phyloP scores from a whole-genome alignment of 192 early-diverging fungal species.

The Podila epicladia region DNA sequence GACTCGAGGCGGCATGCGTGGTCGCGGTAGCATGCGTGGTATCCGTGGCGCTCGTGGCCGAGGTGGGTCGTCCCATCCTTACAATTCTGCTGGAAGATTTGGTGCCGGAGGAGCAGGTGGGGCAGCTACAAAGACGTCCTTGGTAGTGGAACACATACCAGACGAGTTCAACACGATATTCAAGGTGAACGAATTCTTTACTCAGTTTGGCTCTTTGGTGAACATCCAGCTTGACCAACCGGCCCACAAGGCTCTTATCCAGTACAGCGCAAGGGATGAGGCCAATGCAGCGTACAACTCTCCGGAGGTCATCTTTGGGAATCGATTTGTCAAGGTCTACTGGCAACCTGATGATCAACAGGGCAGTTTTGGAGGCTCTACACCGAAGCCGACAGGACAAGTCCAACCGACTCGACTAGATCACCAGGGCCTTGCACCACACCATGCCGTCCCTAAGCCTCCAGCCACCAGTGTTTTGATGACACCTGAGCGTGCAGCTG shows the following conservation, averaged over 20 bases:
- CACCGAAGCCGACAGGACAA: conserved; percentile 41
- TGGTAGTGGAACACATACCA: conserved; percentile 85
- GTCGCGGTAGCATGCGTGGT: conserved; percentile 52
- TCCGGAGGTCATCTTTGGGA: conserved; percentile 84
- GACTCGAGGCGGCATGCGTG: conserved; percentile 22
- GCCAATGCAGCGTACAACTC: conserved; percentile 76
- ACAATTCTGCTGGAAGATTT: conserved; percentile 34
- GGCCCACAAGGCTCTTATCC: conserved; percentile 67
- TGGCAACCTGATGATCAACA: conserved; percentile 67
- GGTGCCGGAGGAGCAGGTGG: conserved; percentile 47
- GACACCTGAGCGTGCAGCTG: conserved; percentile 55
- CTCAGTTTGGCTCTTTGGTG: conserved; percentile 76
- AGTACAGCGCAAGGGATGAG: conserved; percentile 68
- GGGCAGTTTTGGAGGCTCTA: conserved; percentile 14
- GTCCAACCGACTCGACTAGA: conserved; percentile 24
- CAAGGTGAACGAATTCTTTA: conserved; percentile 82
- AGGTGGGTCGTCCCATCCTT: conserved; percentile 51
- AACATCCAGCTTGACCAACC: conserved; percentile 74
- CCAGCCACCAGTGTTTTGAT: conserved; percentile 52
- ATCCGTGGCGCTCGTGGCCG: conserved; percentile 56
- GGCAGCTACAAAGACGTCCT: conserved; percentile 54
- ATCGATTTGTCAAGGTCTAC: conserved; percentile 89
- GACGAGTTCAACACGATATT: conserved; percentile 70
- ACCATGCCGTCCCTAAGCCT: conserved; percentile 12
- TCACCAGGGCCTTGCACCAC: not conserved